These are phyloP conservation scores for Podospora anserina DNA, from an alignment of 495 filamentous ascomycete species.

Conservation along the genomic window DNA sequence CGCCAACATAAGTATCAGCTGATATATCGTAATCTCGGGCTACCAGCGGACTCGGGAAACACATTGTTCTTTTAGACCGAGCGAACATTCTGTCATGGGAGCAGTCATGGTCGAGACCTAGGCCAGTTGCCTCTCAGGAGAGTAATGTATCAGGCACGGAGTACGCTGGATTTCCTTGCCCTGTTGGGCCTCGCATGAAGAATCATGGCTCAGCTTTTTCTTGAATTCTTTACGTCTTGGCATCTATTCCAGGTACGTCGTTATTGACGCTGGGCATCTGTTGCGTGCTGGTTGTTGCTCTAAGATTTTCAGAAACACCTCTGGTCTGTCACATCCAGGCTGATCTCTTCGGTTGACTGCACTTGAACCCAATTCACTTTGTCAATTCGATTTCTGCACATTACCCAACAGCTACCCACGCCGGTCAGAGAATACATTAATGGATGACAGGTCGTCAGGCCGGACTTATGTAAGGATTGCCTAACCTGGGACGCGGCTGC, in stretches of 20 bases:
- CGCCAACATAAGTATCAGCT: not conserved
- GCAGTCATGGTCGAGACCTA: no score
- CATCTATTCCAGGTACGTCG: no score
- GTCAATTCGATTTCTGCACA: not conserved
- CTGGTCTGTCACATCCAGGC: not conserved
- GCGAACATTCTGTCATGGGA: no score
- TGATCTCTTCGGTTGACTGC: not conserved
- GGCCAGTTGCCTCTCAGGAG: no score
- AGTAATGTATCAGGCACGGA: no score
- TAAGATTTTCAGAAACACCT: no score
- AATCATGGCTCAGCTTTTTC: no score
- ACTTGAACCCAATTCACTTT: not conserved
- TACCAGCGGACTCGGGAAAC: not conserved
- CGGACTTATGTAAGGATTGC: conserved; percentile 24
- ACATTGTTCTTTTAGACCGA: not conserved
- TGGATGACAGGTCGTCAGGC: not conserved
- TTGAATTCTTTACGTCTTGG: no score
- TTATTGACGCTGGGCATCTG: no score
- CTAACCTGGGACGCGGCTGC: conserved; percentile 12
- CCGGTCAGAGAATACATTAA: not conserved
- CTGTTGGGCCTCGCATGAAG: no score
- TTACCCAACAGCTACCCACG: not conserved
- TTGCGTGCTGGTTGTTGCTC: no score
- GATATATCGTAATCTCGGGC: not conserved
- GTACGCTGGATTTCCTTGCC: no score